Percentiles rank a stretch among this genome's conserved stretches.
Evolutionary conservation across 176 grass and related monocot genomes (phyloP).

Genomic region (Sorghum bicolor): Sorghum_bicolor_NCBIv3 NC_012872.2:64538501-64539000

Average conservation of each 20-base stretch:
- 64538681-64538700: background rate
- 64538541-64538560: background rate
- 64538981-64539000: background rate
- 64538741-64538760: conserved; percentile 33
- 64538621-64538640: background rate
- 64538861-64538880: background rate
- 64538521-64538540: background rate
- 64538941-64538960: conserved; percentile 34
- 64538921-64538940: conserved; percentile 15
- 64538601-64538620: too few species aligned
- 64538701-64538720: background rate
- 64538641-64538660: background rate
- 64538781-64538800: background rate
- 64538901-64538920: conserved; percentile 26
- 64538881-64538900: background rate
- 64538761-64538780: conserved; percentile 44
- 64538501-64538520: background rate
- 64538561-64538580: background rate
- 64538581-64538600: background rate
- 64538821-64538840: conserved; percentile 24
- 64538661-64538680: too few species aligned
- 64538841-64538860: conserved; percentile 24
- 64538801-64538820: conserved; percentile 15
- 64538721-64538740: conserved; percentile 52
- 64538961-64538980: background rate